These are phyloP conservation scores for Didymella lethalis DNA, from an alignment of 2,329 filamentous ascomycete species.

Conservation along the genomic window DNA sequence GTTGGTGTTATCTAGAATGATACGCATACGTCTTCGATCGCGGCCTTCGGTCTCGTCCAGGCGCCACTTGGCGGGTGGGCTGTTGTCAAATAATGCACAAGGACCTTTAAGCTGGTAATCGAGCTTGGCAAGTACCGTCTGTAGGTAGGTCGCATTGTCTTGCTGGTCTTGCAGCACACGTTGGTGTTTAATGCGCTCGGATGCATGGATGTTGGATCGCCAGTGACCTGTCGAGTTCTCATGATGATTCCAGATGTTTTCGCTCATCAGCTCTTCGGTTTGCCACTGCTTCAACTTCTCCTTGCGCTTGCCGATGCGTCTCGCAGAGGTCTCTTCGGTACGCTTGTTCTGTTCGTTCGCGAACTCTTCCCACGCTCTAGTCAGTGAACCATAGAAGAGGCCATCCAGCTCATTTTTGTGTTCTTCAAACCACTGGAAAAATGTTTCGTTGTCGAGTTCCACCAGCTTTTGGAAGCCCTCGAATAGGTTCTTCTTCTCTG, in stretches of 20 bases:
- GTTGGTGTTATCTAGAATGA: conserved; percentile 76
- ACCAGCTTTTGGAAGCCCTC: conserved; percentile 83
- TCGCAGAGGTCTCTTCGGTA: conserved; percentile 77
- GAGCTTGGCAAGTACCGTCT: conserved; percentile 78
- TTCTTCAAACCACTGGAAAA: conserved; percentile 86
- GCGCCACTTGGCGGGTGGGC: conserved; percentile 77
- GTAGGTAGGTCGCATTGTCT: conserved; percentile 82
- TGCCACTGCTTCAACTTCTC: conserved; percentile 86
- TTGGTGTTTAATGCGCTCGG: conserved; percentile 91
- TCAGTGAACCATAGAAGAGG: conserved; percentile 82
- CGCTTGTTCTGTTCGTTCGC: conserved; percentile 81
- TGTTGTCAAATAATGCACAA: conserved; percentile 78
- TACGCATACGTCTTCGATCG: conserved; percentile 89
- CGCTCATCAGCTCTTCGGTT: conserved; percentile 69
- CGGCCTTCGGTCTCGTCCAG: conserved; percentile 94
- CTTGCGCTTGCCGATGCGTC: conserved; percentile 75
- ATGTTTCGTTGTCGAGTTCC: conserved; percentile 87
- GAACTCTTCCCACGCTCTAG: conserved; percentile 87
- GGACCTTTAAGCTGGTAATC: conserved; percentile 79
- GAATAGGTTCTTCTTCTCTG: conserved; percentile 75
- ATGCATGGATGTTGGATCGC: conserved; percentile 94
- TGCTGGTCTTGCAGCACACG: conserved; percentile 90
- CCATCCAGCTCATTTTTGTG: conserved; percentile 79
- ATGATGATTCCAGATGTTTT: conserved; percentile 80
- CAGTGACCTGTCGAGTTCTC: conserved; percentile 87